Evolutionary conservation across 495 filamentous ascomycete species (phyloP), one percentile per base, ranked within the genome.

Genomic region (Penicillium psychrofluorescens): DNA sequence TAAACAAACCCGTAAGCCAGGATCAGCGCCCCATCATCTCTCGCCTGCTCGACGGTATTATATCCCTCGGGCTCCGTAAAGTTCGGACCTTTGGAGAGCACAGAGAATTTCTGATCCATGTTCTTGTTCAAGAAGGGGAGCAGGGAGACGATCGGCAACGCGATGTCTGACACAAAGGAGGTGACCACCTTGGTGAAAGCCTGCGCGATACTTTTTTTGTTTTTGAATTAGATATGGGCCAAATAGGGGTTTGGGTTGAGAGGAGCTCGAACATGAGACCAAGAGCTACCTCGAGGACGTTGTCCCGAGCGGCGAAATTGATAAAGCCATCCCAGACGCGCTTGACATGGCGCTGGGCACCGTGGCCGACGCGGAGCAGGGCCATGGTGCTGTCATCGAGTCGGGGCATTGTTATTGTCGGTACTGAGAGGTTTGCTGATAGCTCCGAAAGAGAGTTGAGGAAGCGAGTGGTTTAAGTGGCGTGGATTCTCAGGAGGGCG

Each of bases 231-330:
- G 5, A 29, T 46, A 15, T 51, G 28, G 41, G 38, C 29, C 30
- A 41, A 15, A 12, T 27, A 46, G 11, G 13, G 16, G 11, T 6
- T 38, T 10, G 15, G 37, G 6, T 35, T 30, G 6, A 39, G 36
- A 22, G 16, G 10, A 32, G 30, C n/a, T 54, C 71, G 55, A 50
- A 84, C 81, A 88, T 87, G 62, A 88, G 69, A 50, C 84, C 84
- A 36, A 86, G 77, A 11, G 84, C 84, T 35, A 88, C 82, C 56
- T 86, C 81, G 22, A 88, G 72, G 29, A 88, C 82, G 47, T 88
- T 88, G 44, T 85, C 84, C 38, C 80, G 75, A 27, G 85, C 75
- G 7, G 82, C 84, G 47, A 85, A 88, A 42, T 84, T 81, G 27
- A 80, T 57, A 61, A 88, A 88, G 29, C 79, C 77, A 14, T 72